Base-by-base conservation (phyloP, 169 alveolate species). In the Theileria parva region DNA sequence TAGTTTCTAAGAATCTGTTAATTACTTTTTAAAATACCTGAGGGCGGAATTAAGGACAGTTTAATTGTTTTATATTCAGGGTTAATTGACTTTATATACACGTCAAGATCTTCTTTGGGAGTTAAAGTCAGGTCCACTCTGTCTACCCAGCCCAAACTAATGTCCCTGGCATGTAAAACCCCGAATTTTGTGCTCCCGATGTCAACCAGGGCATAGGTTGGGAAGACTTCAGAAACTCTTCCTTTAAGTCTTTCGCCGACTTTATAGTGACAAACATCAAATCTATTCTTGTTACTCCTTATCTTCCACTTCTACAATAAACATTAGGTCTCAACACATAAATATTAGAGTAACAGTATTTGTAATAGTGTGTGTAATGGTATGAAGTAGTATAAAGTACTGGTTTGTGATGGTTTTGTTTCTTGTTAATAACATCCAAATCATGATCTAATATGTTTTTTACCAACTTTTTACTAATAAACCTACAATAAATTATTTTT, bases 171-270 rank as follows among this genome's bases (percentile, higher is more conserved):
- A 68, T 83, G 89, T 0, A 83, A 55, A 12, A 83, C 81, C 2
- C 86, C 89, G 55, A 76, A 83, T 6, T 73, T 74, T 11, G 86
- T 77, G 0, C 86, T 66, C 15, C 89, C 89, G 23, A 83, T 68
- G 64, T 83, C 89, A 11, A 83, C 86, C 39, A 83, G 72, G 2
- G 89, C 89, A 25, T 83, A 83, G 11, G 89, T 83, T 6, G 89
- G 89, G 34, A 70, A 83, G 15, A 76, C 69, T 17, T 32, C 28
- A 15, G 85, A 80, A 25, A 83, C 89, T 7, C 89, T 50, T 17
- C 89, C 89, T 76, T 55, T 57, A 55, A 83, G 21, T 51, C 27
- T 60, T 67, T 83, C 89, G 5, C 89, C 89, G 6, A 83, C 61
- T 0, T 79, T 64, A 37, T 27, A 83, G 25, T 74, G 67, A 6